These are phyloP conservation scores for Erythrophleum ivorense DNA, from an alignment of 331 rosid species.

Conservation along the genomic window DNA sequence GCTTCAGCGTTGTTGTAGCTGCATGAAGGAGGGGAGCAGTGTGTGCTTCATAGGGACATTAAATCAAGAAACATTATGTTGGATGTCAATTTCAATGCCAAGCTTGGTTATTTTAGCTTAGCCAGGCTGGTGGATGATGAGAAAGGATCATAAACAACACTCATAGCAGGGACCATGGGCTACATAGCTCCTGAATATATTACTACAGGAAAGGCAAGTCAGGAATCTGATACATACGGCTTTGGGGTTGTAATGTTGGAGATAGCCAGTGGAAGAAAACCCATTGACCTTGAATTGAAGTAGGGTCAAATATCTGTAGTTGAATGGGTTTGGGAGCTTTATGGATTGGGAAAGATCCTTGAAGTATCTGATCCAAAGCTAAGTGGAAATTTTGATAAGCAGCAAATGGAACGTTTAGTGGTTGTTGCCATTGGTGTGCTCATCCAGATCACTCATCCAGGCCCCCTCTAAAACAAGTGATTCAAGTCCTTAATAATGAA, in stretches of 20 bases:
- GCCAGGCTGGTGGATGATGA: conserved; percentile 54
- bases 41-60: conserved; percentile 55
- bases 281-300: conserved; percentile 1
- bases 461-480: conserved; percentile 52
- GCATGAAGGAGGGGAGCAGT: conserved; percentile 53
- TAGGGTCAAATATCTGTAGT: conserved; percentile 30
- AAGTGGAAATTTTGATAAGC: conserved; percentile 28
- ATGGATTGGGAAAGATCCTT: conserved; percentile 38
- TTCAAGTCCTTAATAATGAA: conserved; percentile 50
- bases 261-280: conserved; percentile 43
- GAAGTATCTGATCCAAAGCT: conserved; percentile 48
- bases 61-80: conserved; percentile 60
- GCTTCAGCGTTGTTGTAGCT: conserved; percentile 58
- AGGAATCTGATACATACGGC: conserved; percentile 51
- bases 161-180: conserved; percentile 55
- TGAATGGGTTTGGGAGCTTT: conserved; percentile 50
- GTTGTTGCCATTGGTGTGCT: conserved; percentile 57
- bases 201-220: conserved; percentile 39
- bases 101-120: conserved; percentile 56
- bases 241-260: conserved; percentile 55
- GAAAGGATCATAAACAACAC: conserved; percentile 43
- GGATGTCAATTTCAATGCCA: conserved; percentile 51
- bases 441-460: conserved; percentile 45
- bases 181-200: conserved; percentile 56
- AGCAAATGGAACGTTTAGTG: conserved; percentile 47